phyloP scores from a whole-genome alignment of 495 filamentous ascomycete genomes.

The Talaromyces nanjingensis region DNA sequence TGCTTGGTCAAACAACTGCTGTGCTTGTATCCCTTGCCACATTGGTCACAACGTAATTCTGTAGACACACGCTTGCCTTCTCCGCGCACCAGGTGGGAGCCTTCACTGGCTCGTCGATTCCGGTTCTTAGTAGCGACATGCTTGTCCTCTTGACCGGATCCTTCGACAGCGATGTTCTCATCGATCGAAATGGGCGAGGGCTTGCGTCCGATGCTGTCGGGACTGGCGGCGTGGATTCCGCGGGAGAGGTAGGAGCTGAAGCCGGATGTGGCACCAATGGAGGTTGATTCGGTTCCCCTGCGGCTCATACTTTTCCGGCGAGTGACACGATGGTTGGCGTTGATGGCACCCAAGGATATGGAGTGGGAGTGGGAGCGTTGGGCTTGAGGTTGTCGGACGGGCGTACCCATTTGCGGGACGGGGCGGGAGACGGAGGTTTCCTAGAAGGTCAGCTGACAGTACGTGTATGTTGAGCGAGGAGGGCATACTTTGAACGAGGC shows the following conservation, averaged over 20 bases:
- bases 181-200: slow-evolving; percentile 39
- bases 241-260: slow-evolving; percentile 37
- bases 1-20: slow-evolving; percentile 99
- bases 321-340: slow-evolving; percentile 75
- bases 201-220: slow-evolving; percentile 42
- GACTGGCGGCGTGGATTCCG: slow-evolving; percentile 47
- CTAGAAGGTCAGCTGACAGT: slow-evolving; percentile 15
- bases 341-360: slow-evolving; percentile 70
- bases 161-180: slow-evolving; percentile 30
- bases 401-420: slow-evolving; percentile 25
- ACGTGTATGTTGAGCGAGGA: neutral
- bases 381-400: slow-evolving; percentile 17
- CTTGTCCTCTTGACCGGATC: slow-evolving; percentile 30
- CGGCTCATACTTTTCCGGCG: slow-evolving; percentile 80
- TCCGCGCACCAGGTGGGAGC: slow-evolving; percentile 65
- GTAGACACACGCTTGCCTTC: slow-evolving; percentile 69
- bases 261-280: slow-evolving; percentile 28
- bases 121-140: slow-evolving; percentile 57
- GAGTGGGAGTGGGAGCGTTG: slow-evolving; percentile 79
- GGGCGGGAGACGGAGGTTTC: slow-evolving; percentile 42
- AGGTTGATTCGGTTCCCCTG: slow-evolving; percentile 40
- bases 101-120: slow-evolving; percentile 79
- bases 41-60: slow-evolving; percentile 94
- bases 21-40: slow-evolving; percentile 99
- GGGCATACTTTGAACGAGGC: slow-evolving; percentile 40